phyloP scores from a whole-genome alignment of 2,329 filamentous ascomycete species.

The Trichoderma koningii region DNA sequence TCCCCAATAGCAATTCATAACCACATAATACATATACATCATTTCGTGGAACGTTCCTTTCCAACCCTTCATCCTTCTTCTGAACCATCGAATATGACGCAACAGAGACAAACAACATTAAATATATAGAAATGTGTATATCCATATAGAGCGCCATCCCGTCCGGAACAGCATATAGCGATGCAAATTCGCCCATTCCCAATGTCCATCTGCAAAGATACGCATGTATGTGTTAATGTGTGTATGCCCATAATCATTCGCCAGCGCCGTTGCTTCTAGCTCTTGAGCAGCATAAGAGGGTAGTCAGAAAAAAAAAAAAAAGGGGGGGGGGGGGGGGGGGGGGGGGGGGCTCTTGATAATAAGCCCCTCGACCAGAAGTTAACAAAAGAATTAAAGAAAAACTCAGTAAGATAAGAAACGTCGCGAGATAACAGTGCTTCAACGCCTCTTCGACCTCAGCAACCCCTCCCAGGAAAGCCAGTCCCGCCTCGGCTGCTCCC shows the following conservation, averaged over 20 bases:
- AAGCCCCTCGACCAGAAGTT: no score
- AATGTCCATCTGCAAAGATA: neutral
- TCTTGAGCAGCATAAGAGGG: neutral
- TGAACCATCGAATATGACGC: neutral
- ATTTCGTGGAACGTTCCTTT: neutral
- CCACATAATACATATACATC: no score
- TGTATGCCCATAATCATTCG: neutral
- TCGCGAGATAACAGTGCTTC: neutral
- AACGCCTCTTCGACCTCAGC: constrained; percentile 35
- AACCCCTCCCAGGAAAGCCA: constrained; percentile 33
- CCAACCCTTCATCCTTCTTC: neutral
- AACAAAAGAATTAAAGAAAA: no score
- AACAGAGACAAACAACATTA: neutral
- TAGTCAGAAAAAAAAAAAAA: neutral
- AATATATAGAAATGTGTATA: neutral
- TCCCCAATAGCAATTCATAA: no score
- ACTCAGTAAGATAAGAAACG: no score
- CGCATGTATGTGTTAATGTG: neutral
- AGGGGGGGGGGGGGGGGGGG: no score
- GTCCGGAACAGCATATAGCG: neutral
- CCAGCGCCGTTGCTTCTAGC: neutral
- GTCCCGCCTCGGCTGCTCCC: constrained; percentile 13
- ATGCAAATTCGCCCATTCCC: neutral
- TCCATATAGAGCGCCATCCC: neutral
- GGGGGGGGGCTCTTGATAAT: no score